A percentile compares a stretch with the other conserved stretches of the same genome.
These are phyloP conservation scores for Microdochium trichocladiopsis DNA, from an alignment of 2,329 filamentous ascomycete species.

Conservation along the genomic window DNA sequence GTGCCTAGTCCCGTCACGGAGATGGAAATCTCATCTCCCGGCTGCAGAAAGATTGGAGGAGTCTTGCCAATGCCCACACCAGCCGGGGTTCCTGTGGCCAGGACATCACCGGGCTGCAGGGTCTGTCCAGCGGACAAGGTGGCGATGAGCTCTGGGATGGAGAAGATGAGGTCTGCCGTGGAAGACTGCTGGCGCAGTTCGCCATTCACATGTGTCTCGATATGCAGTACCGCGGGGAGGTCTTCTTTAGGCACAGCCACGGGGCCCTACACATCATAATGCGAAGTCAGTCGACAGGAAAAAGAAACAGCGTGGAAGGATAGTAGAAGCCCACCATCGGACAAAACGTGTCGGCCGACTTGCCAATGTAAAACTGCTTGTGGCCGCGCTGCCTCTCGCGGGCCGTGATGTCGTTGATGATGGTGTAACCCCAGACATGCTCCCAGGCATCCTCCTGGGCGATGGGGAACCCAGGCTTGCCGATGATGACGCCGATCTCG, in stretches of 20 bases:
- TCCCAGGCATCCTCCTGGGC: conserved; percentile 38
- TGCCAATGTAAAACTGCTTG: conserved; percentile 42
- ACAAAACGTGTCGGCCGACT: conserved; percentile 41
- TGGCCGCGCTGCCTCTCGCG: conserved; percentile 41
- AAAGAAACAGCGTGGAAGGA: too few relatives aligned
- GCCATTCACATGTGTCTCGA: conserved; percentile 36
- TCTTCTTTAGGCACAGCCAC: conserved; percentile 7
- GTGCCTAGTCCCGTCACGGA: conserved; percentile 8
- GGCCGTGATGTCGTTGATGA: conserved; percentile 47
- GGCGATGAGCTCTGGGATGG: conserved; percentile 18
- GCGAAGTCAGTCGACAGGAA: too few relatives aligned
- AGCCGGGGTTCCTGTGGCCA: conserved; percentile 19
- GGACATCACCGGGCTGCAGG: conserved; percentile 15
- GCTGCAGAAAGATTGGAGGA: conserved; percentile 7
- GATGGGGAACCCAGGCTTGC: conserved; percentile 35
- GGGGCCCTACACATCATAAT: conserved; percentile 19
- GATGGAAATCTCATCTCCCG: conserved; percentile 9
- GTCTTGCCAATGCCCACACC: conserved; percentile 8
- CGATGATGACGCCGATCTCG: conserved; percentile 44
- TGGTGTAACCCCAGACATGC: conserved; percentile 43
- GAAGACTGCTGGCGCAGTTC: conserved; percentile 28
- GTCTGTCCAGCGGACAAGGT: conserved; percentile 16
- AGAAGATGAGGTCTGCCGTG: conserved; percentile 16
- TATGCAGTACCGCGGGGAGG: conserved; percentile 15
- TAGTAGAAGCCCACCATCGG: conserved; percentile 26